Percentiles rank a stretch among this genome's conserved stretches.
Conservation (phyloP, 1,284 basidiomycete genomes). For the Rhodotorula sp. region DNA sequence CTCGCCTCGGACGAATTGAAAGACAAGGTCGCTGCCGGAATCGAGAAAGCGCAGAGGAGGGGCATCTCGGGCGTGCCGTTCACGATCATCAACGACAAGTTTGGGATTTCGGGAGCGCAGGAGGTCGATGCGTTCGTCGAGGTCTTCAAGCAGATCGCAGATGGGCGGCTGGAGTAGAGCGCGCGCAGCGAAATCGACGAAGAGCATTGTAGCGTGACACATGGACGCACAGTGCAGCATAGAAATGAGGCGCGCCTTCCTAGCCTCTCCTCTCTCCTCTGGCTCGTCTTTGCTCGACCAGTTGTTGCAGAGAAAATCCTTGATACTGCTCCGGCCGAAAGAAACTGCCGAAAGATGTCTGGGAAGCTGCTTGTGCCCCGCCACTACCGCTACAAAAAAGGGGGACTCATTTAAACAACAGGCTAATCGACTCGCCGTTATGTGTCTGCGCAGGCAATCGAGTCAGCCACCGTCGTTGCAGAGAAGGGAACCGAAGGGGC, state of each 20-base stretch:
- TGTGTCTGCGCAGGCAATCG: constrained; percentile 60
- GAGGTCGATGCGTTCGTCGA: constrained; percentile 54
- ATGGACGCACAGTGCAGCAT: too few species aligned
- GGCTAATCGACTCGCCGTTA: constrained; percentile 71
- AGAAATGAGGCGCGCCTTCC: too few species aligned
- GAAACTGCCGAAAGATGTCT: neutral
- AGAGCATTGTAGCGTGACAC: too few species aligned
- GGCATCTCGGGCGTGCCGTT: constrained; percentile 75
- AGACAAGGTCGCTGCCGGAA: constrained; percentile 66
- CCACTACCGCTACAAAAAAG: neutral
- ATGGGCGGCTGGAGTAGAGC: constrained; percentile 37
- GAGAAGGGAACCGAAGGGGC: neutral
- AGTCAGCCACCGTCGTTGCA: neutral
- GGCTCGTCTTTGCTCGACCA: too few species aligned
- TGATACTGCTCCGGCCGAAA: neutral
- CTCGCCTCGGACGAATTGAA: constrained; percentile 65
- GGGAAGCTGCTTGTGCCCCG: neutral
- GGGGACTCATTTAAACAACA: constrained; percentile 36
- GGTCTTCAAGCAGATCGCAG: constrained; percentile 49
- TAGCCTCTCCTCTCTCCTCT: too few species aligned
- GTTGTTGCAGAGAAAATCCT: constrained; percentile 1
- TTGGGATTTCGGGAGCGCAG: constrained; percentile 46
- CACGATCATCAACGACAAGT: constrained; percentile 69
- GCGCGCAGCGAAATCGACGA: too few species aligned
- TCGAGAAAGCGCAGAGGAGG: constrained; percentile 63